Conservation (phyloP, 2,329 filamentous ascomycete species). For the Dryadomyces quercus-mongolicae region DNA sequence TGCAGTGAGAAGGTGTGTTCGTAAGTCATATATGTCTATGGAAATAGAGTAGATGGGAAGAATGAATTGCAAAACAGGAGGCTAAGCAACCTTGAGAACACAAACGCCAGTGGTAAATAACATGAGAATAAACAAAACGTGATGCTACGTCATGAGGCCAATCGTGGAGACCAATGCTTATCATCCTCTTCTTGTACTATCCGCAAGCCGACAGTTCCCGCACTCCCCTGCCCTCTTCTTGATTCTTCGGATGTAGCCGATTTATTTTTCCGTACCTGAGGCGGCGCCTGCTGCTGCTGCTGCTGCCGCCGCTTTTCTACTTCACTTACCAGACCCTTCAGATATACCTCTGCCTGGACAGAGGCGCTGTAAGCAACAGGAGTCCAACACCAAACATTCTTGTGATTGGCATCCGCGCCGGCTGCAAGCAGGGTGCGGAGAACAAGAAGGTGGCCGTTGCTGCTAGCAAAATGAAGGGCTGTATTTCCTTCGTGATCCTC, state of each 20-base stretch:
- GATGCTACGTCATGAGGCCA: neutral
- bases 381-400: slow-evolving; percentile 70
- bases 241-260: slow-evolving; percentile 19
- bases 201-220: slow-evolving; percentile 6
- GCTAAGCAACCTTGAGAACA: neutral
- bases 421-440: slow-evolving; percentile 66
- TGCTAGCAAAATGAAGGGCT: slow-evolving; percentile 74
- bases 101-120: neutral
- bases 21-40: no score
- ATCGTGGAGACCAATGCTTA: slow-evolving; percentile 1
- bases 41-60: neutral
- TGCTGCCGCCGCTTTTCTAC: slow-evolving; percentile 46
- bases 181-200: slow-evolving; percentile 11
- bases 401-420: slow-evolving; percentile 60
- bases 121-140: neutral
- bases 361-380: slow-evolving; percentile 74
- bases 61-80: neutral
- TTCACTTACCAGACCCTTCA: slow-evolving; percentile 64
- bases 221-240: slow-evolving; percentile 15
- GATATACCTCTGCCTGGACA: slow-evolving; percentile 73
- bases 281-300: slow-evolving; percentile 14
- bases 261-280: slow-evolving; percentile 1
- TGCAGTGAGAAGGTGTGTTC: no score
- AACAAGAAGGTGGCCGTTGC: slow-evolving; percentile 67
- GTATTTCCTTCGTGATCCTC: slow-evolving; percentile 70